Conservation (phyloP, 108 stramenopile species). For the Pseudonitzschia delicatissima region DNA sequence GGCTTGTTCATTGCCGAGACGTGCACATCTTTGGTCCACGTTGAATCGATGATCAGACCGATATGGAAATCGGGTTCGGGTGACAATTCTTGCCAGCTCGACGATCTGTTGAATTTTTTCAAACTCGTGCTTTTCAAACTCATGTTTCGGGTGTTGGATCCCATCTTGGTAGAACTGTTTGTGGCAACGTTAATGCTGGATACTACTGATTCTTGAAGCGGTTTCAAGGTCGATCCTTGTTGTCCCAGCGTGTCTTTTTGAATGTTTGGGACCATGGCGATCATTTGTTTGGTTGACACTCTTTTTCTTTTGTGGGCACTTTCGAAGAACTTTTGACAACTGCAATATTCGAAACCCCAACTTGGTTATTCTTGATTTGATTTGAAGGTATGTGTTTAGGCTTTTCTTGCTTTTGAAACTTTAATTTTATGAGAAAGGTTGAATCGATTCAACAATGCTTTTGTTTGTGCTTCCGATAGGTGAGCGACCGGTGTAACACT, state of each 20-base stretch:
- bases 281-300: too few relatives aligned
- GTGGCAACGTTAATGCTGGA: not conserved
- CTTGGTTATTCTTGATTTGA: too few relatives aligned
- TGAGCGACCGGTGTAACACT: too few relatives aligned
- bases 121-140: too few relatives aligned
- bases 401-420: too few relatives aligned
- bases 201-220: not conserved
- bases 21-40: conserved; percentile 13
- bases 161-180: not conserved
- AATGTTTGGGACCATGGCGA: not conserved
- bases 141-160: not conserved
- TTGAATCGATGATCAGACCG: conserved; percentile 25
- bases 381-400: too few relatives aligned
- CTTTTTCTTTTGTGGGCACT: too few relatives aligned
- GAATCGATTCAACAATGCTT: too few relatives aligned
- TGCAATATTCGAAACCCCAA: too few relatives aligned
- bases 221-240: not conserved
- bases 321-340: too few relatives aligned
- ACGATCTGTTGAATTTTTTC: not conserved
- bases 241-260: not conserved
- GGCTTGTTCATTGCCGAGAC: conserved; percentile 29
- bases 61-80: conserved; percentile 22
- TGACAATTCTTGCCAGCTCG: conserved; percentile 13
- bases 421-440: too few relatives aligned
- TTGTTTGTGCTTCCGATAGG: too few relatives aligned